phyloP scores from a whole-genome alignment of 2,329 filamentous ascomycete genomes.

The Ophiocordyceps polyrhachis-furcata region DNA sequence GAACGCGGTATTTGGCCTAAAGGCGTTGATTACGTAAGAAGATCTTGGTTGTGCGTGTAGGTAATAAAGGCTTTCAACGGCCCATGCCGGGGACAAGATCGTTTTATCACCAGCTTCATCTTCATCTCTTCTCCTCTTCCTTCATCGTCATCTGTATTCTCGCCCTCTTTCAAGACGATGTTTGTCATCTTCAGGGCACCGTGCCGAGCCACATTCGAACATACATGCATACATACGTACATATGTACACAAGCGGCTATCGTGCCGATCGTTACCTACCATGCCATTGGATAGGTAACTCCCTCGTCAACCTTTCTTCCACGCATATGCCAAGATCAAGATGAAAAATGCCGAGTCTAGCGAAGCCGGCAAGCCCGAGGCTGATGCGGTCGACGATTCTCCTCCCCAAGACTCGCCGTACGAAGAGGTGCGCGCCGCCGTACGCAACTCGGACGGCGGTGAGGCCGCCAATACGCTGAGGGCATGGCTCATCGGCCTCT shows the following conservation, averaged over 20 bases:
- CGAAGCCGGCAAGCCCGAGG: background rate
- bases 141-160: too few relatives aligned
- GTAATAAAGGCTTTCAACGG: too few relatives aligned
- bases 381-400: background rate
- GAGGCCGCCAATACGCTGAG: slow-evolving; percentile 16
- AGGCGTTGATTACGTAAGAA: too few relatives aligned
- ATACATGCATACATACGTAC: too few relatives aligned
- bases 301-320: background rate
- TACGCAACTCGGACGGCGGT: slow-evolving; percentile 21
- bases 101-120: too few relatives aligned
- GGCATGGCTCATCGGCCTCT: slow-evolving; percentile 23
- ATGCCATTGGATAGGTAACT: background rate
- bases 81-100: too few relatives aligned
- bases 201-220: background rate
- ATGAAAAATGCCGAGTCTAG: background rate
- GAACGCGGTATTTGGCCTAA: too few relatives aligned
- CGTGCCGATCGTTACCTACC: background rate
- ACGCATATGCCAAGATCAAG: background rate
- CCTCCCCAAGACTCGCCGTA: slow-evolving; percentile 12
- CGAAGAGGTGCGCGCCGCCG: slow-evolving; percentile 7
- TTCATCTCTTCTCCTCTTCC: too few relatives aligned
- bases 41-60: too few relatives aligned
- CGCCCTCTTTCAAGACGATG: too few relatives aligned
- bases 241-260: too few relatives aligned
- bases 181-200: too few relatives aligned